Conservation (phyloP, 805 yeast genomes). For the Kockiozyma suomiensis region DNA sequence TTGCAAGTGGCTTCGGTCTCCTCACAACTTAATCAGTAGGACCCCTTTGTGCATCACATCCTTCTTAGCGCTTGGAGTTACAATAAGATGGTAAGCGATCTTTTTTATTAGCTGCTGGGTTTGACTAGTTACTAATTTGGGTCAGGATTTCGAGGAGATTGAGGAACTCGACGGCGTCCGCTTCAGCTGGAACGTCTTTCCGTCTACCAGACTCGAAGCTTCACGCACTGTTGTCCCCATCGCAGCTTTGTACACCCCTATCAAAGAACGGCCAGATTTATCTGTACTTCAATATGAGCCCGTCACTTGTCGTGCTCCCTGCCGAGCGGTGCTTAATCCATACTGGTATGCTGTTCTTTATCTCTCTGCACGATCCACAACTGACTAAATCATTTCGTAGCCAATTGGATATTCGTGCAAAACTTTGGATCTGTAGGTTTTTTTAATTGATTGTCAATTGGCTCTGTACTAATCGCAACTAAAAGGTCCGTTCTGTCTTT, state of each 20-base stretch:
- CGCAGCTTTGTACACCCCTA: slow-evolving; percentile 93
- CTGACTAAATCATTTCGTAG: slow-evolving; percentile 25
- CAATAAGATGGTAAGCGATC: background rate
- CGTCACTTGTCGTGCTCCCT: slow-evolving; percentile 72
- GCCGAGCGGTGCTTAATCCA: slow-evolving; percentile 86
- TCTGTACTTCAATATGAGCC: slow-evolving; percentile 86
- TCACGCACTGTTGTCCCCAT: slow-evolving; percentile 91
- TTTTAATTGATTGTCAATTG: background rate
- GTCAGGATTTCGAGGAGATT: slow-evolving; percentile 57
- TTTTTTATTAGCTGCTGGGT: too few species aligned
- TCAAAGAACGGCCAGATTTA: slow-evolving; percentile 73
- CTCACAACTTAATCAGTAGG: background rate
- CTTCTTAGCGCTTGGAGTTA: background rate
- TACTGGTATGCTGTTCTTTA: slow-evolving; percentile 51
- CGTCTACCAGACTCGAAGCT: slow-evolving; percentile 86
- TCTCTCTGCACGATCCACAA: background rate
- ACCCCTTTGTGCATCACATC: slow-evolving; percentile 2
- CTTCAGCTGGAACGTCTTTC: slow-evolving; percentile 84
- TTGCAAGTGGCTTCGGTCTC: slow-evolving; percentile 7
- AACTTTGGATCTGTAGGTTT: slow-evolving; percentile 70
- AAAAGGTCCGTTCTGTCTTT: slow-evolving; percentile 64
- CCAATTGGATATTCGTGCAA: slow-evolving; percentile 72
- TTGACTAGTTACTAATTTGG: background rate
- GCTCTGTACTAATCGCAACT: background rate
- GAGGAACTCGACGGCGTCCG: slow-evolving; percentile 68